Base-by-base conservation (phyloP, 2,329 filamentous ascomycete genomes). In the Xylaria sp. region DNA sequence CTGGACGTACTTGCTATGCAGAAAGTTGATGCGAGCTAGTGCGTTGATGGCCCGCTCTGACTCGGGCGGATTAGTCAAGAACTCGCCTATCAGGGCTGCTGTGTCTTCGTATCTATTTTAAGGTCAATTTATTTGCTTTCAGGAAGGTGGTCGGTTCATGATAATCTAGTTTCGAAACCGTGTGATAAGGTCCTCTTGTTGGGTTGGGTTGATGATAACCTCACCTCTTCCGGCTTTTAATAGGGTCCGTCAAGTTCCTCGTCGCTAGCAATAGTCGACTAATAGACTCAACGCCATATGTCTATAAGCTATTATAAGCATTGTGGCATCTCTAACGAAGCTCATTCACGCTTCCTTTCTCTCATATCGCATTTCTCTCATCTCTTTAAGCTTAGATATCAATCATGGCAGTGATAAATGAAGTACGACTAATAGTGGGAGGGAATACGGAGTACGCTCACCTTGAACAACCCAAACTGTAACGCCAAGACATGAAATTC, bases 21-120 rank as follows among this genome's bases (percentile, higher is more conserved):
- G 76, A 70, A 75, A 81, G 75, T 82, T 82, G 76, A 81, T 79
- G 61, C 81, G 79, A 13, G 79, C 79, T 23, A 81, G 72, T 29
- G 77, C 76, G 47, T 73, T 76, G 62, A 82, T 77, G 29, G 76
- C 72, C 27, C 80, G 78, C 40, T 74, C 73, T 0, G 80, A 80
- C 23, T 75, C 76, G 1, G 81, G 81, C 40, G 81, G 74, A 75
- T 82, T 78, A 18, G 76, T 58, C 54, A 76, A 63, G 67, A 76
- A 77, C 65, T 79, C 78, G 69, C 73, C 73, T 48, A 79, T 79
- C 5, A 79, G 32, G 32, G 72, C 69, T 5, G 65, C 74, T 3
- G 78, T 79, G 71, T 79, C 78, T 69, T 79, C 77, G 50, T 77
- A 79, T 69, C 77, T 79, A 58, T 32, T 27, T 16, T 9, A 4